A percentile compares a stretch with the other conserved stretches of the same genome.
Evolutionary conservation across 2,329 filamentous ascomycete genomes (phyloP).

Genomic region (Sphaerulina populicola): DNA sequence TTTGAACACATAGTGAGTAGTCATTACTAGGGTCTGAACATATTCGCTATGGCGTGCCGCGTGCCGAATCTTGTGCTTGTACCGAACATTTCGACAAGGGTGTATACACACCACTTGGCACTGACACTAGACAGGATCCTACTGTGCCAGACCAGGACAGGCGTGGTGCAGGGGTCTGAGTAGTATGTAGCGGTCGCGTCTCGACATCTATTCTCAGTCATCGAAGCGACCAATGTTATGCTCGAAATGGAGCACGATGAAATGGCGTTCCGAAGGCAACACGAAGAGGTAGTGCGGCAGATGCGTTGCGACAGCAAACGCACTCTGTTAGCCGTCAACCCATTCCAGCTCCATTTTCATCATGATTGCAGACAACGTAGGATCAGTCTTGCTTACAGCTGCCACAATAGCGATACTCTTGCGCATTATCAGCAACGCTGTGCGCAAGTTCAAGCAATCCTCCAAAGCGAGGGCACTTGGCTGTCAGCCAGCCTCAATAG

Average conservation of each 20-base stretch:
- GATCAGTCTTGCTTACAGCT: background rate
- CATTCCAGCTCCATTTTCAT: background rate
- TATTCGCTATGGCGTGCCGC: no score
- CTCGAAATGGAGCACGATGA: background rate
- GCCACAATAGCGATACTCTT: background rate
- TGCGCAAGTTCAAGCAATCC: background rate
- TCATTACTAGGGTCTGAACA: no score
- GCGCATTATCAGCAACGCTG: background rate
- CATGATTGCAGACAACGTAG: background rate
- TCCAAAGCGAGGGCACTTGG: background rate
- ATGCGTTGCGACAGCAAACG: background rate
- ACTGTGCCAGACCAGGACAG: background rate
- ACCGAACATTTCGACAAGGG: background rate
- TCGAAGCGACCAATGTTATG: background rate
- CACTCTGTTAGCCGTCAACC: background rate
- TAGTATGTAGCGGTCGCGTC: background rate
- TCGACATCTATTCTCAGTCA: background rate
- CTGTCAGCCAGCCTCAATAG: constrained; percentile 2
- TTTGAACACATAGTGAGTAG: no score
- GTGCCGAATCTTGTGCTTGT: background rate
- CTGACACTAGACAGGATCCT: background rate
- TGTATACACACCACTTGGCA: background rate
- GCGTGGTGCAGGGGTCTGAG: background rate
- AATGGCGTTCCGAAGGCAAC: background rate
- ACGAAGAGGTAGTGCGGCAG: background rate